Evolutionary conservation across 2,329 filamentous ascomycete genomes (phyloP).

Genomic region (Aureobasidium sp.): DNA sequence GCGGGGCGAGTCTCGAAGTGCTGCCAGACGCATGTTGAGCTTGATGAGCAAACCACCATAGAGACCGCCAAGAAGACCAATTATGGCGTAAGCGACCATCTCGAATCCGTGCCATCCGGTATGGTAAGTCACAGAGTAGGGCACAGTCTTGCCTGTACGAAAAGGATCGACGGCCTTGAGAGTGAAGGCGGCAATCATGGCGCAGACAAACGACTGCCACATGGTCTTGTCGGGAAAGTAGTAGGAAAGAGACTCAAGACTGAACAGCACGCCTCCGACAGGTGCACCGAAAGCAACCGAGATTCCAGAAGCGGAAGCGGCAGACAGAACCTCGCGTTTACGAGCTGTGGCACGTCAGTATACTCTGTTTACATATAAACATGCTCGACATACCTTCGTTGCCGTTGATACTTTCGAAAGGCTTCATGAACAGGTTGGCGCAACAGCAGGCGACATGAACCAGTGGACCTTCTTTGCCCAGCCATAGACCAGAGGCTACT

Average conservation of each 20-base stretch:
- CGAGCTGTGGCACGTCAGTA: conserved; percentile 49
- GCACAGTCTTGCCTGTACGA: conserved; percentile 85
- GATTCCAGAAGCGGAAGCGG: conserved; percentile 84
- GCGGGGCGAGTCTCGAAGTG: conserved; percentile 64
- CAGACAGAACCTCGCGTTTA: conserved; percentile 87
- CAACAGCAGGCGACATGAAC: conserved; percentile 97
- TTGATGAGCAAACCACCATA: conserved; percentile 95
- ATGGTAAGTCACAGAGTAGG: conserved; percentile 93
- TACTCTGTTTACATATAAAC: too few species aligned
- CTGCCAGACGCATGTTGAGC: conserved; percentile 77
- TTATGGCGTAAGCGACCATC: conserved; percentile 73
- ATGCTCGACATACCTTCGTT: conserved; percentile 62
- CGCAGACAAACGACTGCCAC: conserved; percentile 99
- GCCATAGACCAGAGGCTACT: conserved; percentile 90
- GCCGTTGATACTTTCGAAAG: conserved; percentile 68
- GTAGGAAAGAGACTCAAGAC: conserved; percentile 93
- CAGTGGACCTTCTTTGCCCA: conserved; percentile 90
- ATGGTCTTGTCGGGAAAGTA: conserved; percentile 99
- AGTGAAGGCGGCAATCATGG: conserved; percentile 95
- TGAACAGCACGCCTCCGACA: conserved; percentile 91
- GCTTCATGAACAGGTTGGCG: conserved; percentile 86
- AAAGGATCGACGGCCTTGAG: conserved; percentile 92
- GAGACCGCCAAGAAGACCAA: conserved; percentile 84
- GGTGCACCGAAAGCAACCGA: conserved; percentile 91
- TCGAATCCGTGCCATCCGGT: conserved; percentile 93